Evolutionary conservation across 306 rosid species (phyloP).

Genomic region (Malus orientalis): DNA sequence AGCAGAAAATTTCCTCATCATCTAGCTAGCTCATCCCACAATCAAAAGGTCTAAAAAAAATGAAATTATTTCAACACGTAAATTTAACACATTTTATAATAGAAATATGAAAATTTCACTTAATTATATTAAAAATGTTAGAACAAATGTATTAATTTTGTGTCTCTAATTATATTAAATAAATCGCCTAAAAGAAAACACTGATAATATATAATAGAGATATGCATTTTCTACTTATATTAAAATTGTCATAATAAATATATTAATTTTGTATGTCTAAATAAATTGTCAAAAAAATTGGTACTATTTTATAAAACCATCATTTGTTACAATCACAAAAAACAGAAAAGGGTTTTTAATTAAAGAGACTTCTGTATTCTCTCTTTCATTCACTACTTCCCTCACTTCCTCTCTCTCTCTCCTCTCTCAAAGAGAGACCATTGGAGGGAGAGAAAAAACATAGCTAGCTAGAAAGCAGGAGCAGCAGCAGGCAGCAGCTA

Average conservation of each 20-base stretch:
- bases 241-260: too few relatives aligned
- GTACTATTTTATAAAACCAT: conserved; percentile 14
- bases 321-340: conserved; percentile 9
- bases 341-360: not conserved
- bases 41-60: not conserved
- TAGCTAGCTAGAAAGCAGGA: not conserved
- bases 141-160: too few relatives aligned
- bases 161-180: too few relatives aligned
- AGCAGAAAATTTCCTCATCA: not conserved
- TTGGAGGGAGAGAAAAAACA: not conserved
- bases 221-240: too few relatives aligned
- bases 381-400: not conserved
- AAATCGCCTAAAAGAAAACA: too few relatives aligned
- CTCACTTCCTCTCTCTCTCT: not conserved
- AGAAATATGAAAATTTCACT: too few relatives aligned
- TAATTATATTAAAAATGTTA: too few relatives aligned
- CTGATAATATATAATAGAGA: too few relatives aligned
- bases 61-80: too few relatives aligned
- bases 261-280: too few relatives aligned
- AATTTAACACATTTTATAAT: too few relatives aligned
- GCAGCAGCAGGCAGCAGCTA: not conserved
- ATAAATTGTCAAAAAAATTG: not conserved
- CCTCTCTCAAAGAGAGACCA: conserved; percentile 15
- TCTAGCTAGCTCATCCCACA: not conserved
- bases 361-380: conserved; percentile 12